Evolutionary conservation across 495 filamentous ascomycete species (phyloP), one percentile per base, ranked within the genome.

Genomic region (Aspergillus panamensis): DNA sequence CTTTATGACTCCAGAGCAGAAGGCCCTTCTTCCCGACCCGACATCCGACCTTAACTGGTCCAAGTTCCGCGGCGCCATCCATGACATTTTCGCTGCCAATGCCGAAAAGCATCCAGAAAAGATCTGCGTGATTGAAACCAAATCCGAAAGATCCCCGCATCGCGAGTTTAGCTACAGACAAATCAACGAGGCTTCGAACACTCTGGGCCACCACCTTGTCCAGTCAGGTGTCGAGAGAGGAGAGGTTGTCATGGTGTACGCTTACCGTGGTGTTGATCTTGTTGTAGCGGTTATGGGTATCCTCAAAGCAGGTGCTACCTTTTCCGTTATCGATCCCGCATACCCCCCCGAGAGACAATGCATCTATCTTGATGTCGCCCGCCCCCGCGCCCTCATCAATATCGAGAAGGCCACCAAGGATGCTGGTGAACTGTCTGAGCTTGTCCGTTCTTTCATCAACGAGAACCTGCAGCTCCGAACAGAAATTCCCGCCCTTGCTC

Each of bases 181-280:
- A 65, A 96, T 98, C 59, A 84, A 92, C 67, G 86, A 96, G 71
- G 87, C 87, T 1, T 87, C 89, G 10, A 95, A 96, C 65, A 79
- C 84, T 10, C 75, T 97, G 5, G 87, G 88, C 8, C 88, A 92
- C 71, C 80, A 94, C 64, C 76, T 97, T 29, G 80, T 91, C 42
- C 73, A 84, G 31, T 78, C 82, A 54, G 93, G 92, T 25, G 77
- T 92, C 51, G 77, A 87, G 39, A 78, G 84, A 54, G 92, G 90
- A 12, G 93, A 97, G 50, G 91, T 97, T 21, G 89, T 96, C 53
- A 96, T 96, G 92, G 86, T 93, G 51, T 97, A 87, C 70, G 90
- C 90, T 30, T 82, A 96, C 69, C 83, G 93, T 79, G 70, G 74
- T 30, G 88, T 68, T 39, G 76, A 79, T 37, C 62, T 78, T 20